Evolutionary conservation across 2,329 filamentous ascomycete genomes (phyloP).

Genomic region (Didymella segeticola): DNA sequence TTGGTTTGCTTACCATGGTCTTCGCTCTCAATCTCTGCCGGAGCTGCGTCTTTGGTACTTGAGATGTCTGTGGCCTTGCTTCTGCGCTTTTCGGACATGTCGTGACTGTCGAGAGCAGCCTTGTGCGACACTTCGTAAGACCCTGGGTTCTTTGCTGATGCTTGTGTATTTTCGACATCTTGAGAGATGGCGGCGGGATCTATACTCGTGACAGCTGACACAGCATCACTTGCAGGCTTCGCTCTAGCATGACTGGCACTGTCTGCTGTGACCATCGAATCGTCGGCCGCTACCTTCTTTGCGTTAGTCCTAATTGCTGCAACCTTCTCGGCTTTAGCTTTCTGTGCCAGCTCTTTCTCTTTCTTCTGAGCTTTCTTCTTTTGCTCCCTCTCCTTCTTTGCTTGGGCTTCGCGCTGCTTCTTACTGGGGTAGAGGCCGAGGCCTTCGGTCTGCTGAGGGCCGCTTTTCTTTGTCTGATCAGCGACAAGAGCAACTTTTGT

Average conservation of each 20-base stretch:
- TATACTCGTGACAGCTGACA: neutral
- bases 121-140: neutral
- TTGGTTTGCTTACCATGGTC: constrained; percentile 20
- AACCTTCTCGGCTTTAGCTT: constrained; percentile 13
- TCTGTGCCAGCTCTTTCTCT: constrained; percentile 27
- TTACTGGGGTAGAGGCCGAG: constrained; percentile 37
- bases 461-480: constrained; percentile 27
- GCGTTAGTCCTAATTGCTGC: constrained; percentile 6
- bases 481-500: neutral
- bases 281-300: neutral
- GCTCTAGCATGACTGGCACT: neutral
- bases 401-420: constrained; percentile 32
- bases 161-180: neutral
- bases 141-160: neutral
- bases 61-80: neutral
- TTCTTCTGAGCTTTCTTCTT: constrained; percentile 48
- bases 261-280: neutral
- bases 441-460: constrained; percentile 38
- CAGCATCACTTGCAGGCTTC: neutral
- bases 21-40: neutral
- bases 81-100: constrained; percentile 10
- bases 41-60: neutral
- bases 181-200: neutral
- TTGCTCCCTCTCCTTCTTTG: constrained; percentile 43
- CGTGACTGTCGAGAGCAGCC: neutral